phyloP scores from a whole-genome alignment of 768 basidiomycete genomes.

The Leccinum fibrillosum region DNA sequence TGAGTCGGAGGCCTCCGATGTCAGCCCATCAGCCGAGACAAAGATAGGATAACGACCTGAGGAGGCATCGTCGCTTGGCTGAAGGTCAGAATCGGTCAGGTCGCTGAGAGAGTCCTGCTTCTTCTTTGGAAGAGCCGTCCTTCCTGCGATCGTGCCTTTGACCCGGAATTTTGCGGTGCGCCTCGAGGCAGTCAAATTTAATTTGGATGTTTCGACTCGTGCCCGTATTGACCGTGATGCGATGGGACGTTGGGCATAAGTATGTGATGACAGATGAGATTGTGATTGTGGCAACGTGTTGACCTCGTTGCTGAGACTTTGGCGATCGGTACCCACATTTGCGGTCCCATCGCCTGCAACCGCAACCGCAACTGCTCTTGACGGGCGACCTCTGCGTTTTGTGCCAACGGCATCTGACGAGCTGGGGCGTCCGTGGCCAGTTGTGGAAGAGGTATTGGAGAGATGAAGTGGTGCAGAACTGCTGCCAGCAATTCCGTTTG shows the following conservation, averaged over 20 bases:
- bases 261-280: conserved; percentile 32
- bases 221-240: conserved; percentile 25
- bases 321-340: conserved; percentile 18
- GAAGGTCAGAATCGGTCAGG: conserved; percentile 26
- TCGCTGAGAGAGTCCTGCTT: conserved; percentile 13
- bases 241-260: conserved; percentile 18
- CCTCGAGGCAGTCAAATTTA: conserved; percentile 34
- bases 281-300: conserved; percentile 35
- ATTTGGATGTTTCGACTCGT: conserved; percentile 22
- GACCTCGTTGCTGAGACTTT: conserved; percentile 31
- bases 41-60: conserved; percentile 60
- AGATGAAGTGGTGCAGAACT: conserved; percentile 14
- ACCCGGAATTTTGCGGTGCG: conserved; percentile 36
- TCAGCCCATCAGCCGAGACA: conserved; percentile 58
- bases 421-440: conserved; percentile 23
- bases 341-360: conserved; percentile 30
- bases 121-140: conserved; percentile 19
- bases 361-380: conserved; percentile 41
- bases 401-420: conserved; percentile 21
- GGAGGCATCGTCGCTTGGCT: conserved; percentile 34
- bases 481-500: conserved; percentile 36
- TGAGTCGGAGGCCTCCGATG: conserved; percentile 48
- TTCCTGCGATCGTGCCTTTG: conserved; percentile 35
- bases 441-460: conserved; percentile 23
- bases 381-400: conserved; percentile 57